phyloP scores from a whole-genome alignment of 1,284 basidiomycete species.

The Ceratorhiza oryzae-sativae region DNA sequence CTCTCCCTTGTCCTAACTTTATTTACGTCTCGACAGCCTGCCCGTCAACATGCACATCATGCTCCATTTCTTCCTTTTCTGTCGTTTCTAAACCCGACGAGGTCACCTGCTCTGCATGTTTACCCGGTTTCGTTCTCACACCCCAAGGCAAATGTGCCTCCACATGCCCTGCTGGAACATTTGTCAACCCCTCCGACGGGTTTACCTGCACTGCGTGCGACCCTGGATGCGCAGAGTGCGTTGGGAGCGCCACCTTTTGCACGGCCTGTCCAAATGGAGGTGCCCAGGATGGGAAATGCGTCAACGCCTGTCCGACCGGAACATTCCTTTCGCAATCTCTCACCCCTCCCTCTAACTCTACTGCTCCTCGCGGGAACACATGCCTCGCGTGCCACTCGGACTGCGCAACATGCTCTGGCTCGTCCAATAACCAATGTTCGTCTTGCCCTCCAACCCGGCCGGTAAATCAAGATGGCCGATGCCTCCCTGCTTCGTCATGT shows the following conservation, averaged over 20 bases:
- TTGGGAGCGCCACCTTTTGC: conserved; percentile 66
- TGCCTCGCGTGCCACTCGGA: conserved; percentile 81
- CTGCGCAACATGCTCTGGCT: conserved; percentile 75
- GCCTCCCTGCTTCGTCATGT: conserved; percentile 68
- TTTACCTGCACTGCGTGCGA: conserved; percentile 58
- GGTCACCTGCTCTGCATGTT: conserved; percentile 74
- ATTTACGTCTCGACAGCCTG: conserved; percentile 59
- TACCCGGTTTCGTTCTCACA: conserved; percentile 72
- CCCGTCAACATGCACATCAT: conserved; percentile 78
- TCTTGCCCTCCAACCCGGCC: conserved; percentile 71
- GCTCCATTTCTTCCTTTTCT: conserved; percentile 73
- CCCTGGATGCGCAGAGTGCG: conserved; percentile 60
- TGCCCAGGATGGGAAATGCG: conserved; percentile 73
- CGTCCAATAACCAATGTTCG: conserved; percentile 76
- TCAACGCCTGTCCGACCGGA: conserved; percentile 72
- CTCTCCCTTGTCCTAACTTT: background rate
- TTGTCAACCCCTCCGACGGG: conserved; percentile 70
- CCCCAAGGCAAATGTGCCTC: conserved; percentile 70
- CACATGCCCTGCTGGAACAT: conserved; percentile 73
- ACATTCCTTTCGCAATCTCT: conserved; percentile 63
- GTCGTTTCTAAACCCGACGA: conserved; percentile 69
- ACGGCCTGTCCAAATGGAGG: conserved; percentile 69
- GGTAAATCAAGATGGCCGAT: conserved; percentile 70
- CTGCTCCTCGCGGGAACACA: conserved; percentile 50
- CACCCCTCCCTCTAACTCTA: conserved; percentile 9